A percentile compares a stretch with the other conserved stretches of the same genome.
These are phyloP conservation scores for Vigna trinervia DNA, from an alignment of 306 rosid genomes.

Conservation along the genomic window DNA sequence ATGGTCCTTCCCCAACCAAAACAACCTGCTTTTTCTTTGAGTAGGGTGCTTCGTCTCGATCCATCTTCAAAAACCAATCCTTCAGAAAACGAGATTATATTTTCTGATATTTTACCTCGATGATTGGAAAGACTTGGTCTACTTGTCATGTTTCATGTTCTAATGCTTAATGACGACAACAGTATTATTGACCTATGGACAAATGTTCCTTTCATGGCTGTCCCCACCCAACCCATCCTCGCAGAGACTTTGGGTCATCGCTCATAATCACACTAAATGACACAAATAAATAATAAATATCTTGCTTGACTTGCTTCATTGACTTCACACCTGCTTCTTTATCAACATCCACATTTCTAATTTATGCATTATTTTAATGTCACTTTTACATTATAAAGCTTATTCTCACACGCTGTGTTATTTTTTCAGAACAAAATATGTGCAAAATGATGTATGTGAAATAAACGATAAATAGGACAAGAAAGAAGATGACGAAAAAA, in stretches of 20 bases:
- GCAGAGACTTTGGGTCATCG: neutral
- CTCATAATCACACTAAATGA: neutral
- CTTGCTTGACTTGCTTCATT: slow-evolving; percentile 19
- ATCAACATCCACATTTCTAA: too few species aligned
- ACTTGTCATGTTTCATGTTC: neutral
- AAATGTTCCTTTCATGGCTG: neutral
- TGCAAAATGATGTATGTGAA: neutral
- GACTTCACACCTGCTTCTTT: neutral
- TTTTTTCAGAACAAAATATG: neutral
- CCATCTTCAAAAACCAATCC: slow-evolving; percentile 29
- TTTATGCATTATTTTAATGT: too few species aligned
- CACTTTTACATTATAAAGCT: neutral
- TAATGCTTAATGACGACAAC: neutral
- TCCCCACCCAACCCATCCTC: neutral
- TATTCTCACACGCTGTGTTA: neutral
- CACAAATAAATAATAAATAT: neutral
- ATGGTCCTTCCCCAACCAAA: slow-evolving; percentile 55
- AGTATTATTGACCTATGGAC: neutral
- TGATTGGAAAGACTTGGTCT: slow-evolving; percentile 15
- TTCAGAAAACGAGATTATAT: slow-evolving; percentile 32
- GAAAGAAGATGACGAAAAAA: neutral
- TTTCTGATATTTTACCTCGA: slow-evolving; percentile 44
- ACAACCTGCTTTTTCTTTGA: slow-evolving; percentile 53
- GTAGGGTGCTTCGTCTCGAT: slow-evolving; percentile 24
- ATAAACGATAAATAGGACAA: too few species aligned